Base-by-base conservation (phyloP, 2,329 filamentous ascomycete genomes). In the Canariomyces notabilis region DNA sequence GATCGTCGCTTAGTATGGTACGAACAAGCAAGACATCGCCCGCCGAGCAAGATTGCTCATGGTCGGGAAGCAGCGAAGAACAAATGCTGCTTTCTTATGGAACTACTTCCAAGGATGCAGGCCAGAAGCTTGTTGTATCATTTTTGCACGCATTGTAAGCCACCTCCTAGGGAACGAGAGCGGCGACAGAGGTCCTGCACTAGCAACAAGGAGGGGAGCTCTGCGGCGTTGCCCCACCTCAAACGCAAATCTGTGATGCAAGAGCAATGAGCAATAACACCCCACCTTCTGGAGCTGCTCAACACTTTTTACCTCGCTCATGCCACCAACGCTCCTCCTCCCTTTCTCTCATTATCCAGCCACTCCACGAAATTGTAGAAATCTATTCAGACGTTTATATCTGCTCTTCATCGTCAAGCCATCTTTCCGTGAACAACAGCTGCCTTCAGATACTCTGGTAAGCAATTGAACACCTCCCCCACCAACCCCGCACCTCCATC, bases 231-330 rank as follows among this genome's bases (percentile, higher is more conserved):
- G 44, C 53, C 53, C 53, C 48, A 51, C 53, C 38, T 41, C 11
- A 12, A 22, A 36, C 3, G 33, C 39, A 38, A 48, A 47, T 56
- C 46, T 34, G 48, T 56, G 55, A 54, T 56, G 55, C 55, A 57
- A 57, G 37, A 23, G 43, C 50, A 34, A 48, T 46, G 40, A 47
- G 49, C 22, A 41, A 15, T 23, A 55, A 18, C 57, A 61, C 57
- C 59, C 59, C 59, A 59, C 59, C 57, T 57, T 52, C 6, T 32
- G 36, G 52, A 48, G 47, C 46, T 39, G 55, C 51, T 58, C 55
- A 57, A 54, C 55, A 55, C 50, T 56, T 59, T 58, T 60, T 56
- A 54, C 57, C 49, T 48, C 55, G 46, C 56, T 59, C 58, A 58
- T 57, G 52, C 58, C 57, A 58, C 57, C 54, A 57, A 42, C 46